A percentile compares a stretch with the other conserved stretches of the same genome.
Evolutionary conservation across 1,139 yeast genomes (phyloP).

Genomic region (Suhomyces panamericanus): DNA sequence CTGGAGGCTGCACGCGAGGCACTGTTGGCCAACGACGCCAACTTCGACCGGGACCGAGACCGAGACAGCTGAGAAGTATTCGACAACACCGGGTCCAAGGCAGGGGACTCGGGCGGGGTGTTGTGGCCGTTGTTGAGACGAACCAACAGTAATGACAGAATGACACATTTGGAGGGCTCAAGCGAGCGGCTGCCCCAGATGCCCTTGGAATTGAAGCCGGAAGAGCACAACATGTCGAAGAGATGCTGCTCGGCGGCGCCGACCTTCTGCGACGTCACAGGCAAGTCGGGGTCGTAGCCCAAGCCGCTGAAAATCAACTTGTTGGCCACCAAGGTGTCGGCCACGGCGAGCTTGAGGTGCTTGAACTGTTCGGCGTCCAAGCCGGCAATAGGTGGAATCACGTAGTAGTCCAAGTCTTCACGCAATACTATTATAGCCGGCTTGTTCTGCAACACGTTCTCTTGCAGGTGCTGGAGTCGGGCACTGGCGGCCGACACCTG

Average conservation of each 20-base stretch:
- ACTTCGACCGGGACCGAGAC: constrained; percentile 49
- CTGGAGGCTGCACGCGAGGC: constrained; percentile 54
- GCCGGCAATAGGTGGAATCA: constrained; percentile 71
- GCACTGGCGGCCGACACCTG: constrained; percentile 15
- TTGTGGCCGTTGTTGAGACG: constrained; percentile 43
- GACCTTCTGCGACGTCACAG: constrained; percentile 45
- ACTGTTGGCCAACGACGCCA: constrained; percentile 43
- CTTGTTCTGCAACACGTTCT: constrained; percentile 65
- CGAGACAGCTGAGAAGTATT: constrained; percentile 36
- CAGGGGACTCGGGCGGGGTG: constrained; percentile 52
- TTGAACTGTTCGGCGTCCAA: constrained; percentile 54
- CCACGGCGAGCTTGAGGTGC: constrained; percentile 69
- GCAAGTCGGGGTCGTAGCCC: constrained; percentile 37
- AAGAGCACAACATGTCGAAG: constrained; percentile 89
- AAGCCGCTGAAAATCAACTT: constrained; percentile 74
- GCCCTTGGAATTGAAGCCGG: constrained; percentile 73
- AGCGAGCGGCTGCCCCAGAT: constrained; percentile 85
- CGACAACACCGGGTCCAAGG: constrained; percentile 36
- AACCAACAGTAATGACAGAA: constrained; percentile 81
- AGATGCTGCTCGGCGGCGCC: constrained; percentile 96
- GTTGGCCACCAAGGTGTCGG: constrained; percentile 49
- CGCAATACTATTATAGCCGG: constrained; percentile 92
- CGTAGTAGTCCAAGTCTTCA: constrained; percentile 92
- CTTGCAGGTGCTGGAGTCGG: constrained; percentile 28
- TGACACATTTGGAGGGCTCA: constrained; percentile 84